Evolutionary conservation across 306 rosid species (phyloP), one percentile per base, ranked within the genome.

Genomic region (Pachyrhizus erosus): DNA sequence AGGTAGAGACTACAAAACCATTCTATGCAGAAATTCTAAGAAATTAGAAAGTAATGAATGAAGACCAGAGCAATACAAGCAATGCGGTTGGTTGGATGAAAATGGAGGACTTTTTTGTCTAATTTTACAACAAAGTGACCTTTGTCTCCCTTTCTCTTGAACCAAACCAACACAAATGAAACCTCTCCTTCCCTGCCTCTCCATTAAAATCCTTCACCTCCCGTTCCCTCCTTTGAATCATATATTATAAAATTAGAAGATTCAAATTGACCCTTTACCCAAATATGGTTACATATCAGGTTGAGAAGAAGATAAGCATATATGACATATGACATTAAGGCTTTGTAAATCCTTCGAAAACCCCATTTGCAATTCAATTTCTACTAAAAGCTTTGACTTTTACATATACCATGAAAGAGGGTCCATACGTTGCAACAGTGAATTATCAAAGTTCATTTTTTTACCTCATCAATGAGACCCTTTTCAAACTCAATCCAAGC

Each of bases 381-480:
- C 29, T 23, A 20, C 11, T 4, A 40, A 81, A 72, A 77, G 80
- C 46, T 40, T 60, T 8, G 46, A 81, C 37, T 76, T 84, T 82
- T 74, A 51, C 45, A 68, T 58, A 58, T 9, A 39, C 66, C 14
- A 67, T 18, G 85, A 80, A 87, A 80, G 45, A 83, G 75, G 78
- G 55, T 33, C 52, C 18, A 37, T 37, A 60, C 37, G 4, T 55
- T 2, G 61, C 15, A 5, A 60, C 71, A 60, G 29, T 43, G 82
- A 77, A 81, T 77, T 80, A 57, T 33, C 20, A 72, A 2, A 77
- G 33, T 57, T 76, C 4, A 40, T 55, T 34, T 70, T 87, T 61
- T 71, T 89, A 96, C 99, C 99, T 93, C 99, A 87, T 91, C 94
- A 82, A 93, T 96, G 76, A 87, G 67, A 67, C 99, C 98, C 87